Evolutionary conservation across 371 early-diverging fungal species (phyloP), one percentile per base, ranked within the genome.

Genomic region (Mucor piriformis): DNA sequence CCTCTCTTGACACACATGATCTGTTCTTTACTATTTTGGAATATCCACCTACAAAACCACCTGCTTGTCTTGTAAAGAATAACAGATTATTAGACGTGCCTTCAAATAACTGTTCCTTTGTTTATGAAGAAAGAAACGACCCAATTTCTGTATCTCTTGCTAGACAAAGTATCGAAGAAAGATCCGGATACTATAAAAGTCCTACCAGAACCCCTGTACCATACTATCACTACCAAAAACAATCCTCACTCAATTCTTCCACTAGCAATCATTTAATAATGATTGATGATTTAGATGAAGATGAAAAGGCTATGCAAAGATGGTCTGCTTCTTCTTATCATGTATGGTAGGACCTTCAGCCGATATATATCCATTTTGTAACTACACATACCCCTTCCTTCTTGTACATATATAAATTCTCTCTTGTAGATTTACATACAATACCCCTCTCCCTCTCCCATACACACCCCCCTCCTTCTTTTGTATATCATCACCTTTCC

Each of bases 71-170:
- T 8, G 11, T 46, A 20, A 1, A 10, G 6, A 43, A 21, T 18
- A 43, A 43, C n/a, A 5, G 43, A 20, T 43, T 43, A 24, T 24
- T 21, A 58, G 38, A 29, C 8, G 16, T 38, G 29, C 42, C 50
- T 6, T 23, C 21, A 3, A 29, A 53, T 27, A 27, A 24, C 37
- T 24, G 15, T 32, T 27, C 10, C 4, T 24, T 20, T 24, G 16
- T 29, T 24, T 25, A 20, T 10, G 47, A 57, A 48, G 18, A 63
- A 13, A 46, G 21, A 24, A 15, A 40, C 16, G 68, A 72, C 50
- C 68, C 64, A 20, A 61, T 70, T 6, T 64, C 64, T 20, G 32
- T 21, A 18, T 72, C 72, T n/a, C 59, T 72, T 27, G 68, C 57
- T 24, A 42, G 67, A 47, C 72, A 72, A 51, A 60, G 64, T 29